Base-by-base conservation (phyloP, 768 basidiomycete genomes). In the Lactarius akahatsu region DNA sequence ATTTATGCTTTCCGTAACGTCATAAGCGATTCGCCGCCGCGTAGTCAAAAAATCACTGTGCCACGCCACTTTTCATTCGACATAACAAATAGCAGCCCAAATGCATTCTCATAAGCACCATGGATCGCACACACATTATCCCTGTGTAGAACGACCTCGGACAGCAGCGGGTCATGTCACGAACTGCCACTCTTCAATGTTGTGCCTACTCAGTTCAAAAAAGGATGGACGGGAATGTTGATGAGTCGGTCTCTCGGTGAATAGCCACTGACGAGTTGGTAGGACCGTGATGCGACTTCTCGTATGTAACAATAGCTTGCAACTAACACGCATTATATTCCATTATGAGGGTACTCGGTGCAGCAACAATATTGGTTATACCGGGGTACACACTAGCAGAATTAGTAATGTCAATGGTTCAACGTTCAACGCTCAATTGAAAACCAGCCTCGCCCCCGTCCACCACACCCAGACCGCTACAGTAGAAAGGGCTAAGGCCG, bases 401-500 rank as follows among this genome's bases (percentile, higher is more conserved):
- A 43, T 26, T 11, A 45, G 62, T 47, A 45, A 9, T 50, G 54
- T 10, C 6, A 13, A 43, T 11, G 26, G 40, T 58, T 58, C n/a
- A 6, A 28, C 20, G 3, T 58, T 58, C n/a, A 6, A 28, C 20
- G 3, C 20, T 54, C 57, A 70, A 38, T 69, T 59, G 63, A 69
- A 69, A 57, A 71, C 40, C 28, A 71, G 30, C 40, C 45, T 86
- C 69, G 89, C 77, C 15, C 78, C 82, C 57, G 84, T 81, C 82
- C 82, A 90, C 86, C 86, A 85, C 9, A 84, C 77, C 77, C 85
- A 92, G 55, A 71, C 72, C 7, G 80, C 84, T 43, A 90, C 83
- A 16, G 81, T 65, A 1, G 74, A 63, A 16, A 94, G 78, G 68
- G 83, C 86, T 34, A 86, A 64, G 4, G 86, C 77, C 6, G 91